A percentile compares a stretch with the other conserved stretches of the same genome.
These are phyloP conservation scores for Chrysochromulina tobinii DNA, from an alignment of 78 protist species.

Conservation along the genomic window DNA sequence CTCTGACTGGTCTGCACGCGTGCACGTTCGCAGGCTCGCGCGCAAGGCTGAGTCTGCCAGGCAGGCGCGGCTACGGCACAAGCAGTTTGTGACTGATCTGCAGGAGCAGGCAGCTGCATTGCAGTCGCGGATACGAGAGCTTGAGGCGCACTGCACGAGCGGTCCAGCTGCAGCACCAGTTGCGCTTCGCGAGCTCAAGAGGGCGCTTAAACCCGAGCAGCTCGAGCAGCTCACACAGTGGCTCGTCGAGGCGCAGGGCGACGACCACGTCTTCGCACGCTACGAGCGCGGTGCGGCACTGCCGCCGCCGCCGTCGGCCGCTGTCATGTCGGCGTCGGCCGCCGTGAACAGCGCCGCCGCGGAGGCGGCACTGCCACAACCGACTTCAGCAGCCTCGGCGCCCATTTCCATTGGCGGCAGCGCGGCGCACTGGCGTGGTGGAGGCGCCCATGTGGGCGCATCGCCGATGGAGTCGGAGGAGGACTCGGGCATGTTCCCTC, in stretches of 20 bases:
- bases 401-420: not conserved
- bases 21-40: not conserved
- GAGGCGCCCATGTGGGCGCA: not conserved
- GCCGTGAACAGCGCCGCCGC: not conserved
- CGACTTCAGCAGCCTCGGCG: not conserved
- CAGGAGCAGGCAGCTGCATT: not conserved
- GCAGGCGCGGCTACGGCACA: constrained; percentile 22
- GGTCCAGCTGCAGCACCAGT: not conserved
- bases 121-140: not conserved
- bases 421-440: not conserved
- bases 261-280: not conserved
- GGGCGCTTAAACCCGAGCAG: not conserved
- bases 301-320: not conserved
- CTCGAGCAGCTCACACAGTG: not conserved
- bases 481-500: not conserved
- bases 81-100: constrained; percentile 3
- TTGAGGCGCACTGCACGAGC: not conserved
- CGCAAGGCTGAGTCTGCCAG: constrained; percentile 22
- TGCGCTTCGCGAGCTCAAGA: not conserved
- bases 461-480: constrained; percentile 29
- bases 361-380: no score
- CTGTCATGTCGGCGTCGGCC: not conserved
- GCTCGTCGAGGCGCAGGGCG: not conserved
- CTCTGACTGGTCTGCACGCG: no score
- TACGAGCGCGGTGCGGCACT: not conserved